phyloP scores from a whole-genome alignment of 2,329 filamentous ascomycete genomes.

The Xylaria sp. region DNA sequence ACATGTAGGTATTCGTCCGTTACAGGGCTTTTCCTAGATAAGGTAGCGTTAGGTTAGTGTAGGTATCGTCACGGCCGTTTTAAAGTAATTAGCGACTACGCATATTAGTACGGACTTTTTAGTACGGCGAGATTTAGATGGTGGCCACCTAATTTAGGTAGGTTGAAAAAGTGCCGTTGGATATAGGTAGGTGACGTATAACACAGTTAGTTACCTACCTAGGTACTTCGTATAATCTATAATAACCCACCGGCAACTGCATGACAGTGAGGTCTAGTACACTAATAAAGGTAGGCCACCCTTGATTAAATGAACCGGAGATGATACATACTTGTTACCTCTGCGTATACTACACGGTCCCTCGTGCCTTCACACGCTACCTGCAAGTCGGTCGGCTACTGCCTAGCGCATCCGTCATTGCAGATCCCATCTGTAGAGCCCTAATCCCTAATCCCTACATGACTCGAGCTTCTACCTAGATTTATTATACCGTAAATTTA shows the following conservation, averaged over 20 bases:
- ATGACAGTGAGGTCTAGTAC: too few species aligned
- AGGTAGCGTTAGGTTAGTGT: too few species aligned
- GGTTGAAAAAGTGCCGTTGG: too few species aligned
- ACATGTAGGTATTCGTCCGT: not conserved
- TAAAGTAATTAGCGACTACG: too few species aligned
- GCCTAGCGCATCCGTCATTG: not conserved
- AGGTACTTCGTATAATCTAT: not conserved
- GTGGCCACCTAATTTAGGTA: too few species aligned
- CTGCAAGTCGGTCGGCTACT: conserved; percentile 1
- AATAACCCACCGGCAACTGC: not conserved
- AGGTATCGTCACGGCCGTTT: too few species aligned
- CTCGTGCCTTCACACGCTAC: too few species aligned
- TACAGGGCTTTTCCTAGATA: too few species aligned
- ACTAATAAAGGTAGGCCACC: not conserved
- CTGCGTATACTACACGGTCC: too few species aligned
- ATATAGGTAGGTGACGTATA: too few species aligned
- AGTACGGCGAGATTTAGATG: too few species aligned
- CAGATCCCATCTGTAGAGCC: conserved; percentile 8
- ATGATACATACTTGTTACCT: not conserved
- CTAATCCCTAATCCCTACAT: not conserved
- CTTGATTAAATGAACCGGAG: not conserved
- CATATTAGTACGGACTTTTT: too few species aligned
- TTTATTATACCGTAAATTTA: not conserved
- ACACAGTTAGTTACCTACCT: not conserved
- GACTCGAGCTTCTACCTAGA: not conserved